Evolutionary conservation across 2,329 filamentous ascomycete genomes (phyloP).

Genomic region (Fusarium torulosum): DNA sequence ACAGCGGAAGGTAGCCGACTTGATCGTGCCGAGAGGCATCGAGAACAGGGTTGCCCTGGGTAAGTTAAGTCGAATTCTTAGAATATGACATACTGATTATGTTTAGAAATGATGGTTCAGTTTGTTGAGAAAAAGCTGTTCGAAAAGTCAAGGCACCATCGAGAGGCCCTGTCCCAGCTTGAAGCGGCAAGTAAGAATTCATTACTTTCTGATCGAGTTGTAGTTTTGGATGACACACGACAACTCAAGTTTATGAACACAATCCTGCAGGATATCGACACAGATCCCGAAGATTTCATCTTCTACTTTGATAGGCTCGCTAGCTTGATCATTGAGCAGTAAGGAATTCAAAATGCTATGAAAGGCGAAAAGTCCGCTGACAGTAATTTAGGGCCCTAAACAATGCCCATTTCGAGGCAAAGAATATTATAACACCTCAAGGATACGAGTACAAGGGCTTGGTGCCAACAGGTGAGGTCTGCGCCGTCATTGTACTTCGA

Average conservation of each 20-base stretch:
- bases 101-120: conserved; percentile 86
- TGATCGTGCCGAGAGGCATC: conserved; percentile 94
- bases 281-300: conserved; percentile 88
- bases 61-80: conserved; percentile 53
- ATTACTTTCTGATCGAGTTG: conserved; percentile 79
- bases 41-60: conserved; percentile 93
- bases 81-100: conserved; percentile 10
- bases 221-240: conserved; percentile 79
- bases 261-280: conserved; percentile 84
- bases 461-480: conserved; percentile 77
- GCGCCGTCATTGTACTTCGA: conserved; percentile 88
- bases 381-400: conserved; percentile 73
- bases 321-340: conserved; percentile 85
- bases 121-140: conserved; percentile 90
- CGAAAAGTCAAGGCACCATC: conserved; percentile 87
- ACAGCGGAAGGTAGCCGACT: conserved; percentile 90
- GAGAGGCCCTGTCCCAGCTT: conserved; percentile 80
- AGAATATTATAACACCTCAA: conserved; percentile 77
- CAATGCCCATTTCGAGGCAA: conserved; percentile 76
- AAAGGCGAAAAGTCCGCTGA: conserved; percentile 7
- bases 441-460: conserved; percentile 79
- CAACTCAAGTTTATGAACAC: conserved; percentile 92
- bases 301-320: conserved; percentile 96
- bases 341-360: conserved; percentile 43
- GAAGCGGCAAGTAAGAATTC: conserved; percentile 78